Evolutionary conservation across 495 filamentous ascomycete genomes (phyloP).

Genomic region (Aspergillus haitiensis): DNA sequence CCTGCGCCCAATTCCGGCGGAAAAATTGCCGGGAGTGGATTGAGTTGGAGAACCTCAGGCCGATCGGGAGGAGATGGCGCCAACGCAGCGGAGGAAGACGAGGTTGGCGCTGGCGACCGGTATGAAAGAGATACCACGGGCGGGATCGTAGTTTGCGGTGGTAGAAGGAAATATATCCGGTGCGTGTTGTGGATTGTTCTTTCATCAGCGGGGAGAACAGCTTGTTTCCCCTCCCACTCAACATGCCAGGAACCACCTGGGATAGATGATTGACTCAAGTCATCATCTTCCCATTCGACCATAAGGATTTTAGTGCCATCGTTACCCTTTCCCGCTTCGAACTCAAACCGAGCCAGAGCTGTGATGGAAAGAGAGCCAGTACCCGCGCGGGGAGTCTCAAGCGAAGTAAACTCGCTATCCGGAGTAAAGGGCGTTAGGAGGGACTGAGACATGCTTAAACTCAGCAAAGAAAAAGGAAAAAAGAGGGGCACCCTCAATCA

Average conservation of each 20-base stretch:
- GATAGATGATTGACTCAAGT: slow-evolving; percentile 37
- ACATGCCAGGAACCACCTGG: slow-evolving; percentile 62
- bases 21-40: slow-evolving; percentile 80
- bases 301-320: slow-evolving; percentile 84
- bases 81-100: not conserved
- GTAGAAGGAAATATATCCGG: slow-evolving; percentile 73
- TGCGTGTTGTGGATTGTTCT: slow-evolving; percentile 53
- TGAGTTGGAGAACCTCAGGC: slow-evolving; percentile 50
- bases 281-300: slow-evolving; percentile 76
- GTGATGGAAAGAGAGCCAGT: slow-evolving; percentile 37
- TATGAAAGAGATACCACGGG: slow-evolving; percentile 64
- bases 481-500: not conserved
- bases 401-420: slow-evolving; percentile 38
- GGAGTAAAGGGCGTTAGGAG: slow-evolving; percentile 37
- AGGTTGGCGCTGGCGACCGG: slow-evolving; percentile 31
- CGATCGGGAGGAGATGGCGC: slow-evolving; percentile 14
- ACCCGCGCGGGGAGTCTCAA: slow-evolving; percentile 32
- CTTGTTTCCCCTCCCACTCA: slow-evolving; percentile 71
- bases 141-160: slow-evolving; percentile 64
- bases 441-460: slow-evolving; percentile 21
- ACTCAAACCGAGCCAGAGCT: slow-evolving; percentile 80
- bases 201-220: slow-evolving; percentile 64
- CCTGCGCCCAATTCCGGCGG: slow-evolving; percentile 66
- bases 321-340: slow-evolving; percentile 71
- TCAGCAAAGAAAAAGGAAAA: not conserved